Conservation (phyloP, 2,329 filamentous ascomycete species). For the Graphilbum fragrans region DNA sequence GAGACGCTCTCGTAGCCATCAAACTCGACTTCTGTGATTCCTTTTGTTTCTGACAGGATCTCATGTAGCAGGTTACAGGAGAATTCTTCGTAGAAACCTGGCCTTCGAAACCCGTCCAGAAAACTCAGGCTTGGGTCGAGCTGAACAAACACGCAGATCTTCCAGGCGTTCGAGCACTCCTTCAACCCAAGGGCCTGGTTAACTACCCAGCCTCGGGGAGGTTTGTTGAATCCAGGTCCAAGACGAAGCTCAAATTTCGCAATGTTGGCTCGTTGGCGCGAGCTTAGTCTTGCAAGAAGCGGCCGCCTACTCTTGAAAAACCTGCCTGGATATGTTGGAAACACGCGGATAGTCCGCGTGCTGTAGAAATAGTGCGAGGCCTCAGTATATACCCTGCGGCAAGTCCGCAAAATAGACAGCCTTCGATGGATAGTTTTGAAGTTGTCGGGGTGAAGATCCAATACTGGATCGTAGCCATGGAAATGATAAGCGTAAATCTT, state of each 20-base stretch:
- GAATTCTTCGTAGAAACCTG: slow-evolving; percentile 61
- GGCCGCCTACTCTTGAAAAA: slow-evolving; percentile 66
- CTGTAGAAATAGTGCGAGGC: slow-evolving; percentile 56
- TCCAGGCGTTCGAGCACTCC: slow-evolving; percentile 47
- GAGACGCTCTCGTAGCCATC: slow-evolving; percentile 57
- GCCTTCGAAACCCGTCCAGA: slow-evolving; percentile 56
- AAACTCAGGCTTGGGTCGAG: slow-evolving; percentile 56
- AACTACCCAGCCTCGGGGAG: slow-evolving; percentile 59
- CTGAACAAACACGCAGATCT: slow-evolving; percentile 57
- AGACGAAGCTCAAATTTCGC: slow-evolving; percentile 57
- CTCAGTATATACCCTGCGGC: slow-evolving; percentile 48
- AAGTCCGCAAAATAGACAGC: slow-evolving; percentile 49
- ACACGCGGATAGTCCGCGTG: slow-evolving; percentile 50
- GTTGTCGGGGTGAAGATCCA: slow-evolving; percentile 58
- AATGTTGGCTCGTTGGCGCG: slow-evolving; percentile 45
- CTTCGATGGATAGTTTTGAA: slow-evolving; percentile 47
- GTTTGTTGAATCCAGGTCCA: slow-evolving; percentile 60
- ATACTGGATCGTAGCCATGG: slow-evolving; percentile 33
- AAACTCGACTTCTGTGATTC: slow-evolving; percentile 49
- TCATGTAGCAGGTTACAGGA: slow-evolving; percentile 42
- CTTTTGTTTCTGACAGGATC: slow-evolving; percentile 45
- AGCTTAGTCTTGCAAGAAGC: slow-evolving; percentile 52
- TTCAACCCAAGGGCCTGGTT: slow-evolving; percentile 49
- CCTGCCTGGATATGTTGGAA: slow-evolving; percentile 49
- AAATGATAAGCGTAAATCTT: slow-evolving; percentile 58